phyloP scores from a whole-genome alignment of 1,284 basidiomycete genomes.

The Ceratobasidium sp. region DNA sequence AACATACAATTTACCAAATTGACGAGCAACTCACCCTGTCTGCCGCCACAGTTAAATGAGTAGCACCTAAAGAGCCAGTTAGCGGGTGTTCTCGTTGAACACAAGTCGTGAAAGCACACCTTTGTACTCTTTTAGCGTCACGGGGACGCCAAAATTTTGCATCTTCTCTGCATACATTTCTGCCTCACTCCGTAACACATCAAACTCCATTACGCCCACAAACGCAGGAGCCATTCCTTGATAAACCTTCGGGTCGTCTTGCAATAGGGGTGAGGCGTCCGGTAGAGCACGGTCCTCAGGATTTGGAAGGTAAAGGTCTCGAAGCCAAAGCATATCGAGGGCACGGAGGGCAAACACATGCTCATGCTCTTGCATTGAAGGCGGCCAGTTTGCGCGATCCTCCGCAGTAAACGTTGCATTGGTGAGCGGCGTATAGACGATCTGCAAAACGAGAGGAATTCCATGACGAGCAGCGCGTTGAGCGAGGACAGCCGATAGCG shows the following conservation, averaged over 20 bases:
- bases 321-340: conserved; percentile 77
- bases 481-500: conserved; percentile 72
- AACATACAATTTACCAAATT: not conserved
- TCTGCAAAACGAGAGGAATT: conserved; percentile 69
- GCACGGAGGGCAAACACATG: conserved; percentile 69
- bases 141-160: conserved; percentile 63
- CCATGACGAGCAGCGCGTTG: conserved; percentile 67
- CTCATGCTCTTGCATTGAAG: conserved; percentile 67
- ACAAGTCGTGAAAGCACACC: not conserved
- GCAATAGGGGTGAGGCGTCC: conserved; percentile 73
- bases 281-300: conserved; percentile 67
- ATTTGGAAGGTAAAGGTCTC: conserved; percentile 72
- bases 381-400: conserved; percentile 32
- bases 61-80: not conserved
- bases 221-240: conserved; percentile 40
- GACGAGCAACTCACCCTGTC: conserved; percentile 7
- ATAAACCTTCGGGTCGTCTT: conserved; percentile 5
- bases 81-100: not conserved
- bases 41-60: not conserved
- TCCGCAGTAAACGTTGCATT: conserved; percentile 68
- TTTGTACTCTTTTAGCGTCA: conserved; percentile 66
- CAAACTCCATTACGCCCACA: conserved; percentile 64
- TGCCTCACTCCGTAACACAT: conserved; percentile 74
- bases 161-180: conserved; percentile 72
- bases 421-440: conserved; percentile 73